Conservation (phyloP, 495 filamentous ascomycete genomes). For the Cladorrhinum samala region DNA sequence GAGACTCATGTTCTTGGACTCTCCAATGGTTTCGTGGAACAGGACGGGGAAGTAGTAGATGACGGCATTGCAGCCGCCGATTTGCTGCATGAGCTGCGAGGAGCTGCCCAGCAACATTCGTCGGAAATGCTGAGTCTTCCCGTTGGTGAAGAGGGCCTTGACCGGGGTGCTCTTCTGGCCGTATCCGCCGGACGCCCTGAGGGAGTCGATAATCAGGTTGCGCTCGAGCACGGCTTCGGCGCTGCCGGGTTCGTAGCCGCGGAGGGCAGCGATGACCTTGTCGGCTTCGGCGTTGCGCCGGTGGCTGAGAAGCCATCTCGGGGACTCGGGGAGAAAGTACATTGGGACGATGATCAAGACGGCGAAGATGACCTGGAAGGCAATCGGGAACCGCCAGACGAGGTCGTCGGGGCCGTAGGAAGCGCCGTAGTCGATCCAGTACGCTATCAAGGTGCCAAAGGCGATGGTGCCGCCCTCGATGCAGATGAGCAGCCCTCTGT, state of each 20-base stretch:
- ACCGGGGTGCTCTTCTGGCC: slow-evolving; percentile 49
- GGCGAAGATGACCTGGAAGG: slow-evolving; percentile 73
- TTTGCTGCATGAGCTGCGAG: slow-evolving; percentile 72
- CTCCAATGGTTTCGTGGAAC: slow-evolving; percentile 58
- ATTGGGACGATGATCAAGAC: slow-evolving; percentile 59
- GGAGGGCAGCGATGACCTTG: slow-evolving; percentile 62
- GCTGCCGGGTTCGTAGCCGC: slow-evolving; percentile 52
- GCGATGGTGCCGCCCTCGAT: slow-evolving; percentile 77
- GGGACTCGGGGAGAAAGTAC: slow-evolving; percentile 67
- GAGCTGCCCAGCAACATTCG: slow-evolving; percentile 56
- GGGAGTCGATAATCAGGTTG: slow-evolving; percentile 57
- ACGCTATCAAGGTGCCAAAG: slow-evolving; percentile 70
- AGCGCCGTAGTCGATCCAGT: slow-evolving; percentile 79
- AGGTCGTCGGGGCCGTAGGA: slow-evolving; percentile 59
- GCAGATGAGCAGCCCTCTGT: slow-evolving; percentile 76
- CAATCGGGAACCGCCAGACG: slow-evolving; percentile 76
- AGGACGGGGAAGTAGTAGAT: slow-evolving; percentile 82
- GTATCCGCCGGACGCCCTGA: slow-evolving; percentile 54
- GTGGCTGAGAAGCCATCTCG: slow-evolving; percentile 65
- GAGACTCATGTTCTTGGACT: slow-evolving; percentile 54
- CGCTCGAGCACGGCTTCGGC: slow-evolving; percentile 52
- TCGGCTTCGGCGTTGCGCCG: slow-evolving; percentile 63
- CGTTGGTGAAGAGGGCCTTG: slow-evolving; percentile 52
- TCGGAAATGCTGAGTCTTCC: slow-evolving; percentile 61
- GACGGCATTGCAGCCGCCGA: slow-evolving; percentile 70